These are phyloP conservation scores for Encephalitozoon cuniculi DNA, from an alignment of 371 early-diverging fungal genomes.

Conservation along the genomic window DNA sequence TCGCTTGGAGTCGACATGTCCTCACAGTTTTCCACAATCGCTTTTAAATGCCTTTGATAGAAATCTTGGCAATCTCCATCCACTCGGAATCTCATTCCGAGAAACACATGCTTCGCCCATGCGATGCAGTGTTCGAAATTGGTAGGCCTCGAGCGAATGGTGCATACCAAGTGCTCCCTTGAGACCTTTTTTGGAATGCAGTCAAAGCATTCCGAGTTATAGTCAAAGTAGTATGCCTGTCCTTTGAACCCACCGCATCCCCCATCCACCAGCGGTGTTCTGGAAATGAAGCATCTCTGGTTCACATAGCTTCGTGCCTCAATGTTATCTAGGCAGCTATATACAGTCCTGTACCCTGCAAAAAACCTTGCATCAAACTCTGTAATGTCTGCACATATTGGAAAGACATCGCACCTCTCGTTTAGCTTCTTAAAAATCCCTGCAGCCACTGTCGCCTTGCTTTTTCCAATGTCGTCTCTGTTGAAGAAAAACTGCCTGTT, in stretches of 20 bases:
- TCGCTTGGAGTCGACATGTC: background rate
- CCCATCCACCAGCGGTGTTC: constrained; percentile 80
- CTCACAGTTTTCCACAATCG: background rate
- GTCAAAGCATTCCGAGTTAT: constrained; percentile 83
- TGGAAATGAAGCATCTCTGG: constrained; percentile 77
- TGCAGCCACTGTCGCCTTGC: constrained; percentile 68
- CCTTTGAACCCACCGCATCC: constrained; percentile 90
- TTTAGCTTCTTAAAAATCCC: background rate
- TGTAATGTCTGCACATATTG: constrained; percentile 66
- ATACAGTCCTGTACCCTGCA: constrained; percentile 74
- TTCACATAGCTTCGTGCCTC: constrained; percentile 88
- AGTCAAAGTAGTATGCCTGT: constrained; percentile 77
- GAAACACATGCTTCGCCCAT: constrained; percentile 86
- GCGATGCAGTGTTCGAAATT: constrained; percentile 93
- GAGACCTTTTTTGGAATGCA: constrained; percentile 73
- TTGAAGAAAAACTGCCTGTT: constrained; percentile 95
- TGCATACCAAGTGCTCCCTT: constrained; percentile 72
- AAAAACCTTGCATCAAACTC: constrained; percentile 79
- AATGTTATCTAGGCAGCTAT: constrained; percentile 94
- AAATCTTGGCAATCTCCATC: background rate
- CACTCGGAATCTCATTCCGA: constrained; percentile 76
- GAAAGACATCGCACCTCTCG: background rate
- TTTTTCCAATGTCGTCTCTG: constrained; percentile 74
- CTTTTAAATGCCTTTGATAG: background rate
- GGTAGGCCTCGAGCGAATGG: constrained; percentile 86